Percentiles rank a stretch among this genome's conserved stretches.
Evolutionary conservation across 2,329 filamentous ascomycete species (phyloP).

Genomic region (Ascochyta clinopodiicola): DNA sequence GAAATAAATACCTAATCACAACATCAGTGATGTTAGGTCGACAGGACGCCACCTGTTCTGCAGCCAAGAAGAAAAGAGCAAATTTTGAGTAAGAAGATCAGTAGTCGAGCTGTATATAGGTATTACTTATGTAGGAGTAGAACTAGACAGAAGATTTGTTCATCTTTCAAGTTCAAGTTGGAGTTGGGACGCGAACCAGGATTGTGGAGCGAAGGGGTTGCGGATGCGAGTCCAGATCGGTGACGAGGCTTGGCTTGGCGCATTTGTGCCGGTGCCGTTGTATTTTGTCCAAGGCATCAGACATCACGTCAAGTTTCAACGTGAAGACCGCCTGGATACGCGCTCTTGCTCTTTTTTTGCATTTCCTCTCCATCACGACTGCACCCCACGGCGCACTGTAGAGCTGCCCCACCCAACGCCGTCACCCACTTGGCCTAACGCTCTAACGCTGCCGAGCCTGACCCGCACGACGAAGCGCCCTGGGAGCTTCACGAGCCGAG

Average conservation of each 20-base stretch:
- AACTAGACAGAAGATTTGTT: no score
- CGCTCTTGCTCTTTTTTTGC: slow-evolving; percentile 22
- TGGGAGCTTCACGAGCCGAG: slow-evolving; percentile 7
- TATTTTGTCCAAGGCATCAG: slow-evolving; percentile 48
- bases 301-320: slow-evolving; percentile 28
- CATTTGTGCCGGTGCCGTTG: slow-evolving; percentile 27
- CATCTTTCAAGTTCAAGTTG: no score
- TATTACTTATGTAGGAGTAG: no score
- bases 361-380: slow-evolving; percentile 34
- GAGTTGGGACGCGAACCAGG: no score
- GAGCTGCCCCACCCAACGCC: slow-evolving; percentile 19
- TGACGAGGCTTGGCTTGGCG: slow-evolving; percentile 22
- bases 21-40: no score
- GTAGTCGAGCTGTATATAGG: no score
- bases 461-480: slow-evolving; percentile 23
- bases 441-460: slow-evolving; percentile 22
- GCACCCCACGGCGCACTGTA: slow-evolving; percentile 18
- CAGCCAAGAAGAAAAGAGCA: no score
- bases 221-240: not conserved
- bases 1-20: no score
- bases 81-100: no score
- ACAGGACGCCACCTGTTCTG: no score
- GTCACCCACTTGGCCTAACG: slow-evolving; percentile 18
- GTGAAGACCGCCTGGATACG: slow-evolving; percentile 9
- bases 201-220: no score